Conservation (phyloP, 2,329 filamentous ascomycete genomes). For the Trichoderma koningii region DNA sequence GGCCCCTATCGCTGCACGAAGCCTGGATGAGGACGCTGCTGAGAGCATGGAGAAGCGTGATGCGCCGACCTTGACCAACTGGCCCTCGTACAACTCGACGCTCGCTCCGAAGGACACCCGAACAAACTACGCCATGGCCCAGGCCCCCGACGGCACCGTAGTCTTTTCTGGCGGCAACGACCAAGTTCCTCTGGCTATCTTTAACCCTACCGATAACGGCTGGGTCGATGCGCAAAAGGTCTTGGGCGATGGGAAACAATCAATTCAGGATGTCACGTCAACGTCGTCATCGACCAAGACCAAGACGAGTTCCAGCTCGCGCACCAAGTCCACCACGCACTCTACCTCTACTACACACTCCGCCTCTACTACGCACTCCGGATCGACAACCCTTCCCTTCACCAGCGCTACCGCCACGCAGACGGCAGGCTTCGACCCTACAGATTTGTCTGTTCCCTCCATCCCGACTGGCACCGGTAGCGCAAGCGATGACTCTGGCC, state of each 20-base stretch:
- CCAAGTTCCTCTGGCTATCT: conserved; percentile 71
- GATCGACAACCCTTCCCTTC: conserved; percentile 29
- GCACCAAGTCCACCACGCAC: conserved; percentile 24
- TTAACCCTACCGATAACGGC: conserved; percentile 71
- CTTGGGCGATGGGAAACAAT: conserved; percentile 52
- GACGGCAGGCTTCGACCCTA: conserved; percentile 31
- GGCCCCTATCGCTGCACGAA: conserved; percentile 42
- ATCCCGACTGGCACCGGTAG: conserved; percentile 31
- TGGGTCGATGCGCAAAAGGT: conserved; percentile 74
- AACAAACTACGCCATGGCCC: conserved; percentile 71
- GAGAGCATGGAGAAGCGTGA: conserved; percentile 31
- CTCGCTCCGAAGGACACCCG: conserved; percentile 65
- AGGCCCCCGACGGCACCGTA: conserved; percentile 65
- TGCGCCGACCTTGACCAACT: conserved; percentile 61
- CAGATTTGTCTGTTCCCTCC: conserved; percentile 30
- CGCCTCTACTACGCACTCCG: conserved; percentile 32
- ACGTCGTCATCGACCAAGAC: conserved; percentile 31
- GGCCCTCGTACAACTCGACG: conserved; percentile 78
- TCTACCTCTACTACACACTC: conserved; percentile 33
- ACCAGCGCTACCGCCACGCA: conserved; percentile 28
- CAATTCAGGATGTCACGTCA: conserved; percentile 38
- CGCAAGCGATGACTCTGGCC: conserved; percentile 36
- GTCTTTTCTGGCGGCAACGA: conserved; percentile 76
- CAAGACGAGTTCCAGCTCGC: conserved; percentile 18
- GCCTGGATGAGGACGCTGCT: conserved; percentile 34